phyloP scores from a whole-genome alignment of 768 basidiomycete species.

The Lentinula detonsa region DNA sequence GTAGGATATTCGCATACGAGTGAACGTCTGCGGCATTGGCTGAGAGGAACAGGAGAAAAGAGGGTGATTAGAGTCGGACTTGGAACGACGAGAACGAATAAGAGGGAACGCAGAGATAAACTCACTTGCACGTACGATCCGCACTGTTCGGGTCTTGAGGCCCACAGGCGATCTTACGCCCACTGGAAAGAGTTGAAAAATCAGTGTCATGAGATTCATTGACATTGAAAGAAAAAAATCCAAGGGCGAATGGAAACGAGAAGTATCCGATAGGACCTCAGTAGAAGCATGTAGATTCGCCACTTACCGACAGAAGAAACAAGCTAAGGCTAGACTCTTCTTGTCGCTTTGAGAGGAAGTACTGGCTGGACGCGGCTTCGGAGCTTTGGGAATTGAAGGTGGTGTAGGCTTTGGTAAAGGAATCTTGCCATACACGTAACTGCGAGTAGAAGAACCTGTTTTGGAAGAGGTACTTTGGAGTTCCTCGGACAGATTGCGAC shows the following conservation, averaged over 20 bases:
- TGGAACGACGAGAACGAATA: not conserved
- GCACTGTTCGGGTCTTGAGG: slow-evolving; percentile 26
- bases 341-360: slow-evolving; percentile 11
- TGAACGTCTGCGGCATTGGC: slow-evolving; percentile 68
- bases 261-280: not conserved
- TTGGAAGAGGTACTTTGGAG: not conserved
- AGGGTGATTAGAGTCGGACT: slow-evolving; percentile 11
- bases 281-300: not conserved
- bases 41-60: slow-evolving; percentile 21
- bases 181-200: not conserved
- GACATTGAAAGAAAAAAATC: not conserved
- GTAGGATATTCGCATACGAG: slow-evolving; percentile 67
- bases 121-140: slow-evolving; percentile 38
- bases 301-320: slow-evolving; percentile 29
- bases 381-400: not conserved
- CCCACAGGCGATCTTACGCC: slow-evolving; percentile 34
- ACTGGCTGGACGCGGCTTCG: not conserved
- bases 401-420: slow-evolving; percentile 3
- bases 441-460: not conserved
- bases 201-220: not conserved
- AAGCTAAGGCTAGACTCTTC: slow-evolving; percentile 34
- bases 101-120: not conserved
- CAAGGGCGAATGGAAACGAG: not conserved
- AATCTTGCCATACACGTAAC: slow-evolving; percentile 7
- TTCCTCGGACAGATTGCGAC: slow-evolving; percentile 2